Evolutionary conservation across 2,329 filamentous ascomycete species (phyloP).

Genomic region (Colletotrichum sojae): DNA sequence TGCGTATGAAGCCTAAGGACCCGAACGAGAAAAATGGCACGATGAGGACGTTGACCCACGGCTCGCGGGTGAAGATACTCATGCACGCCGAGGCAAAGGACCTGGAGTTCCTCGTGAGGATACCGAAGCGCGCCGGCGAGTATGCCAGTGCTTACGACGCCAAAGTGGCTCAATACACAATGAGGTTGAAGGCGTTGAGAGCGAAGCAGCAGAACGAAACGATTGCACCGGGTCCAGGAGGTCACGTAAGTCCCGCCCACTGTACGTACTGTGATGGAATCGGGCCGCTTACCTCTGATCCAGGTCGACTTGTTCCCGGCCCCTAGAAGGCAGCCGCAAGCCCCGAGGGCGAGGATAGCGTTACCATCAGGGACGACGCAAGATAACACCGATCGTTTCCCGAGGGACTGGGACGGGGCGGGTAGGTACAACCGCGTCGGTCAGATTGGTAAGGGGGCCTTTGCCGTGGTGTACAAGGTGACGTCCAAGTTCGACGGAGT

Average conservation of each 20-base stretch:
- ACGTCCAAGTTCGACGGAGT: constrained; percentile 87
- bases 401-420: constrained; percentile 85
- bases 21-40: constrained; percentile 53
- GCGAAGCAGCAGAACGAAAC: constrained; percentile 57
- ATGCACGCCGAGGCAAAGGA: constrained; percentile 68
- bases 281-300: constrained; percentile 14
- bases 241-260: constrained; percentile 56
- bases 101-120: constrained; percentile 86
- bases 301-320: constrained; percentile 50
- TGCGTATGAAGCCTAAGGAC: constrained; percentile 62
- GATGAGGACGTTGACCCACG: constrained; percentile 77
- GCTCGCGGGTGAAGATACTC: constrained; percentile 80
- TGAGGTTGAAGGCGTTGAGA: constrained; percentile 50
- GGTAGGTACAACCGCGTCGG: constrained; percentile 86
- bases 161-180: constrained; percentile 79
- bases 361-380: constrained; percentile 45
- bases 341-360: constrained; percentile 40
- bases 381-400: constrained; percentile 55
- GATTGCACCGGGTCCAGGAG: constrained; percentile 62
- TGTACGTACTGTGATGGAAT: too few species aligned
- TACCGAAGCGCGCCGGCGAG: constrained; percentile 80
- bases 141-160: constrained; percentile 75
- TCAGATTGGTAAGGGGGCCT: constrained; percentile 91
- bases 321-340: constrained; percentile 20
- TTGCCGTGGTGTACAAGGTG: constrained; percentile 93